Evolutionary conservation across 371 early-diverging fungal species (phyloP), one percentile per base, ranked within the genome.

Genomic region (Umbelopsis sp.): DNA sequence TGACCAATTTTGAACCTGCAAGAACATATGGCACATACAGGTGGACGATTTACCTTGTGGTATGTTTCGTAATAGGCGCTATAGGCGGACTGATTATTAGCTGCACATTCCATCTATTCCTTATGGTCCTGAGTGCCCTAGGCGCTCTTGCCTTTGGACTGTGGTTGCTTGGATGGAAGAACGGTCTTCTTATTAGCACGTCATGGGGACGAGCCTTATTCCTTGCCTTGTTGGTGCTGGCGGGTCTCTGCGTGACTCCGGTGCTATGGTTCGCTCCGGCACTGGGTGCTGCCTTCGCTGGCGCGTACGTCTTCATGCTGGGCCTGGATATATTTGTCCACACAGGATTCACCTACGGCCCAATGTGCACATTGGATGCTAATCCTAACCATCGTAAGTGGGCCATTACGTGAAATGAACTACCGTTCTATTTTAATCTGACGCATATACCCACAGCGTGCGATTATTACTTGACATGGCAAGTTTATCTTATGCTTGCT

Each of bases 241-340:
- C 84, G 7, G 86, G 85, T 44, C 86, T 87, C 66, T 24, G 90
- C 20, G 12, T 86, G 2, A 83, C 86, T 3, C 76, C 87, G 14
- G 82, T 82, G 69, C 70, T 86, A 24, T 84, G 86, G 66, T 69
- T 80, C 9, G 83, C 84, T n/a, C 83, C 90, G 62, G 89, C 89
- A 18, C 38, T 91, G 12, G 85, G 85, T 35, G 84, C 94, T 0
- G 75, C 91, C 3, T 70, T 93, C 20, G 80, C 86, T 50, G 94
- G 94, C 5, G 79, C 93, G 2, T 93, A 88, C 72, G 75, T 86
- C 18, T 71, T 92, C 63, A 85, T 92, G 65, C 76, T 90, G 44
- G 95, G 93, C 18, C 72, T 94, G 38, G 94, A 95, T 75, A 80
- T 89, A 63, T 94, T 88, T 74, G 87, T 82, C 9, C 84, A 87